These are phyloP conservation scores for Cutaneotrichosporon cutaneum DNA, from an alignment of 1,284 basidiomycete genomes.

Conservation along the genomic window DNA sequence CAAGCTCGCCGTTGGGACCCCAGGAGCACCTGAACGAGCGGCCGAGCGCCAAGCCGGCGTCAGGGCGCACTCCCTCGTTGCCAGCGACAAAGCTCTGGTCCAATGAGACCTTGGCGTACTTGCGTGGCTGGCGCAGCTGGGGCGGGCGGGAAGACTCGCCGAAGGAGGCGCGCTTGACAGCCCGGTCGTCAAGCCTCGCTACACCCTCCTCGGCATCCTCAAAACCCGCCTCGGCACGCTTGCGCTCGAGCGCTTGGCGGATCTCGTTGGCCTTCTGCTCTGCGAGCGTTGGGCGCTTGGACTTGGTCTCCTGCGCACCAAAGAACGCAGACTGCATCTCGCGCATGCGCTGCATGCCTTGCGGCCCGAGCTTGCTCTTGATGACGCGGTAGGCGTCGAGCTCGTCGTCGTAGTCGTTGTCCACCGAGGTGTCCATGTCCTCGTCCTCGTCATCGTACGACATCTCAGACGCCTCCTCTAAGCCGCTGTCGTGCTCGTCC, in stretches of 20 bases:
- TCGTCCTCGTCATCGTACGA: conserved; percentile 22
- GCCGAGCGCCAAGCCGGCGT: conserved; percentile 81
- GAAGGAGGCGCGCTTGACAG: conserved; percentile 71
- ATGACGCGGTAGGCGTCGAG: conserved; percentile 30
- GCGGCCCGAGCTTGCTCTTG: conserved; percentile 60
- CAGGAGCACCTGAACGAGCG: conserved; percentile 88
- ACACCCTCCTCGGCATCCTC: conserved; percentile 70
- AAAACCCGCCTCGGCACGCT: conserved; percentile 41
- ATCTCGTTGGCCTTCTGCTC: conserved; percentile 15
- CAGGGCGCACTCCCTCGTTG: conserved; percentile 66
- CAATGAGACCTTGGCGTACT: conserved; percentile 42
- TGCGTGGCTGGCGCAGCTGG: conserved; percentile 55
- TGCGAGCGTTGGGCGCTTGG: conserved; percentile 2
- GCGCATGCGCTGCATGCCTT: conserved; percentile 73
- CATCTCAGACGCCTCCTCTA: conserved; percentile 20
- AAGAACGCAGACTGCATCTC: conserved; percentile 91
- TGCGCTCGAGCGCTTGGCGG: conserved; percentile 20
- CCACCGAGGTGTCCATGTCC: conserved; percentile 16
- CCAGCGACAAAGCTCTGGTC: conserved; percentile 50
- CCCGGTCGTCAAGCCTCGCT: conserved; percentile 65
- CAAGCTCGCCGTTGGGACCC: conserved; percentile 76
- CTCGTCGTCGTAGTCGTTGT: conserved; percentile 21
- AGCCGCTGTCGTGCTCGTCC: conserved; percentile 31
- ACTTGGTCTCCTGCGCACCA: conserved; percentile 49
- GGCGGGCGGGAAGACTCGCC: conserved; percentile 68